Percentiles rank a stretch among this genome's conserved stretches.
Evolutionary conservation across 345 rosid genomes (phyloP).

Genomic region (Noccaea bulbosa): DNA sequence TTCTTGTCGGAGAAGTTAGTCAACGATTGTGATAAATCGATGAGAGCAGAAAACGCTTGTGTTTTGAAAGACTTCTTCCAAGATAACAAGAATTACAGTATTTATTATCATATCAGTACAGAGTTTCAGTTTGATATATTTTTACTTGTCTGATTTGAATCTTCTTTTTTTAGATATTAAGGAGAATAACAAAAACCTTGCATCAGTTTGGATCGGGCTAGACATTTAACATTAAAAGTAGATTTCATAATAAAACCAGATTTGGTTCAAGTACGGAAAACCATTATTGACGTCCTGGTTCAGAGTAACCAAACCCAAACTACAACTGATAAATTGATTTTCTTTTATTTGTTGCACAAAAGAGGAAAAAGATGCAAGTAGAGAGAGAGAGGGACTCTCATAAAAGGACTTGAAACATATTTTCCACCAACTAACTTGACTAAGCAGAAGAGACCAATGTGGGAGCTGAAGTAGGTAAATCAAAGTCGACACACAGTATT

Average conservation of each 20-base stretch:
- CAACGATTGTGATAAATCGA: no score
- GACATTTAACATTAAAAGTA: neutral
- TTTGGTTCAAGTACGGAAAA: neutral
- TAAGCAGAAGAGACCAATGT: constrained; percentile 17
- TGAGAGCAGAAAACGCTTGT: no score
- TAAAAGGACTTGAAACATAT: constrained; percentile 4
- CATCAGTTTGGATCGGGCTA: neutral
- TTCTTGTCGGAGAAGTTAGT: no score
- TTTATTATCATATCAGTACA: no score
- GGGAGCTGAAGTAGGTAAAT: constrained; percentile 8
- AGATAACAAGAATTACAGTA: no score
- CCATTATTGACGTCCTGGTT: neutral
- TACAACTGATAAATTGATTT: neutral
- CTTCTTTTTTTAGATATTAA: no score
- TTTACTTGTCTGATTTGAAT: no score
- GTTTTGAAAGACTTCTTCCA: no score
- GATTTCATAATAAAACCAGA: neutral
- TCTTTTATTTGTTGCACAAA: neutral
- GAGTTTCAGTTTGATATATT: no score
- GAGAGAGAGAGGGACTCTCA: neutral
- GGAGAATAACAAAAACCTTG: neutral
- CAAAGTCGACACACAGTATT: constrained; percentile 8
- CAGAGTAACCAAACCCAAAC: neutral
- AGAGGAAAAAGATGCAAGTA: neutral
- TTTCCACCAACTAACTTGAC: neutral